Percentiles rank a stretch among this genome's conserved stretches.
Evolutionary conservation across 305 asterid species (phyloP).

Genomic region (Fraxinus dipetala): DNA sequence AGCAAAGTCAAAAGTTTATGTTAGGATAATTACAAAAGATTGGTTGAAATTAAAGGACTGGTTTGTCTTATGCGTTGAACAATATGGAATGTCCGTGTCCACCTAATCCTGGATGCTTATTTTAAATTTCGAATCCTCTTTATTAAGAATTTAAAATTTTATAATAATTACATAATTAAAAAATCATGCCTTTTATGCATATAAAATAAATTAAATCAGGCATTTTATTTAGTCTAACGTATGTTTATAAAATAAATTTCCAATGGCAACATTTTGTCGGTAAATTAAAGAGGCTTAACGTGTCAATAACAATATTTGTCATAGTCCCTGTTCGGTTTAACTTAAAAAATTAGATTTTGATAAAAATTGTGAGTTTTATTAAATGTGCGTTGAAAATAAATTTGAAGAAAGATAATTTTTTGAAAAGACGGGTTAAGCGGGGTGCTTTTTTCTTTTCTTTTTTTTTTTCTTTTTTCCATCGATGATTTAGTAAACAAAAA

Average conservation of each 20-base stretch:
- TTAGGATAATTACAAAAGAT: neutral
- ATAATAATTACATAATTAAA: neutral
- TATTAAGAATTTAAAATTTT: neutral
- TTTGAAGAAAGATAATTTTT: too few relatives aligned
- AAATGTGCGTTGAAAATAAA: too few relatives aligned
- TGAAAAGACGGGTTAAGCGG: too few relatives aligned
- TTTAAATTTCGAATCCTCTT: neutral
- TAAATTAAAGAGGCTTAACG: neutral
- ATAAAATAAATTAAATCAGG: neutral
- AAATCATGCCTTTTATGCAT: neutral
- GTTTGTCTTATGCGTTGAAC: neutral
- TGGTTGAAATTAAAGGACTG: neutral
- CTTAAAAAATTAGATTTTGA: too few relatives aligned
- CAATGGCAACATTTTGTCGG: neutral
- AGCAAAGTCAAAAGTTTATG: conserved; percentile 15
- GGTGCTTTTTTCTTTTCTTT: too few relatives aligned
- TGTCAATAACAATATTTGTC: neutral
- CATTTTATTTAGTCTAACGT: neutral
- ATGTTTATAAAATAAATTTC: neutral
- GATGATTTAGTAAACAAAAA: too few relatives aligned
- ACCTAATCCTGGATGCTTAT: neutral
- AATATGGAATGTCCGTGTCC: neutral
- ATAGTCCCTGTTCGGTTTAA: neutral
- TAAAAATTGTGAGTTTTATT: too few relatives aligned
- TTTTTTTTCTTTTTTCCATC: too few relatives aligned